Evolutionary conservation across 1,139 yeast species (phyloP), one percentile per base, ranked within the genome.

Genomic region (Zygosaccharomyces pseudobailii): DNA sequence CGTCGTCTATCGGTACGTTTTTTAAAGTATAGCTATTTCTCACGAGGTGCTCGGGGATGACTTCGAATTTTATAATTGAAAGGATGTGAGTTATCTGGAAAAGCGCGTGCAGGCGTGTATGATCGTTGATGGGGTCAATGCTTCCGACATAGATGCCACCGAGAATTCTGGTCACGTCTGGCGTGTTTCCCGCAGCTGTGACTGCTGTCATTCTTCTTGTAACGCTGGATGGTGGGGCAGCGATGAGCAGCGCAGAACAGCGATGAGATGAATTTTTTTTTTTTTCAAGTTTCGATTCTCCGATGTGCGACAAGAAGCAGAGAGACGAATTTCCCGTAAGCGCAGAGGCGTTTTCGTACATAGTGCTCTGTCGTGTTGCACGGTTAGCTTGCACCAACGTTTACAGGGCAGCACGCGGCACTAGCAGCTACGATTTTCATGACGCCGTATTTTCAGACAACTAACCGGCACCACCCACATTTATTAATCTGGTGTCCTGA

Each of bases 1-100:
- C 68, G 63, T 92, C 98, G 51, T 87, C 83, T 6, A 90, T 71
- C 13, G 80, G 79, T 32, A 90, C 73, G 53, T 83, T 87, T 49
- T 80, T 72, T 55, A 81, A 80, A 10, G 69, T 70, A 63, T 83
- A 82, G 37, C 73, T 68, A 17, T 63, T 60, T 27, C 73, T 69
- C 8, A 65, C 59, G 32, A 65, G 48, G 53, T 79, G 76, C 40
- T 69, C 70, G 3, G 72, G 66, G 3, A 87, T 83, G 23, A 84
- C 69, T n/a, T 73, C 72, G 8, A 88, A 90, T 40, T 80, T 76
- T 23, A 87, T 66, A 0, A 84, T 76, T 0, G 95, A 82, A 22
- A 90, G 66, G 7, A 90, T 76, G 61, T 84, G 87, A 0, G 87
- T 76, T 36, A 90, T 83, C 9, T 75, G 74, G 55, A 73, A 68